phyloP scores from a whole-genome alignment of 768 basidiomycete species.

The Pholiota molesta region DNA sequence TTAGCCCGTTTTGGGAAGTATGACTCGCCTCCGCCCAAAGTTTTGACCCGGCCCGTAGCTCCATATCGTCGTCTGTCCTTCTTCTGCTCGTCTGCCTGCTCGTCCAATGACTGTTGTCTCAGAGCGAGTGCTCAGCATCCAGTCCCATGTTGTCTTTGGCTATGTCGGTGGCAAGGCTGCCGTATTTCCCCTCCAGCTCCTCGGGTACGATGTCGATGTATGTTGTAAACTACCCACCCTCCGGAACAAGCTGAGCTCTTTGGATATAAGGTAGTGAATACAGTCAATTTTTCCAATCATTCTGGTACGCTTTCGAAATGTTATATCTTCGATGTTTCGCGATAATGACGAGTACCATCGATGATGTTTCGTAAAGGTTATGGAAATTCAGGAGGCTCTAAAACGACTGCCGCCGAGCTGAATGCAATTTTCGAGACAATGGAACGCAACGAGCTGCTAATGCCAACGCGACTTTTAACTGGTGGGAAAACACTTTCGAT shows the following conservation, averaged over 20 bases:
- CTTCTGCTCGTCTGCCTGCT: background rate
- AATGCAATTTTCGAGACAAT: conserved; percentile 71
- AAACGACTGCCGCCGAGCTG: conserved; percentile 79
- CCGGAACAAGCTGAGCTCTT: conserved; percentile 16
- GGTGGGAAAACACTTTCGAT: conserved; percentile 41
- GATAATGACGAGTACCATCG: background rate
- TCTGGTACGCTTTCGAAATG: conserved; percentile 51
- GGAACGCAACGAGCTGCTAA: conserved; percentile 75
- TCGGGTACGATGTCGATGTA: conserved; percentile 97
- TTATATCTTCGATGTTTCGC: conserved; percentile 15
- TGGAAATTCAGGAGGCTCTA: conserved; percentile 77
- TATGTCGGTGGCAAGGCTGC: conserved; percentile 91
- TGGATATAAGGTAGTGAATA: conserved; percentile 71
- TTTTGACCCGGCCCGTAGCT: background rate
- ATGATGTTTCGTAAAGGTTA: conserved; percentile 59
- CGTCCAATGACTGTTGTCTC: conserved; percentile 8
- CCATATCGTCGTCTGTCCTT: background rate
- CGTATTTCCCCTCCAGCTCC: conserved; percentile 75
- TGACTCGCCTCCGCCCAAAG: conserved; percentile 5
- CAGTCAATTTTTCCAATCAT: conserved; percentile 95
- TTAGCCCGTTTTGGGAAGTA: conserved; percentile 14
- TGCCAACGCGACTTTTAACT: conserved; percentile 76
- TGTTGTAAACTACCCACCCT: conserved; percentile 26
- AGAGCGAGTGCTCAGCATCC: conserved; percentile 82
- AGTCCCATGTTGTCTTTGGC: conserved; percentile 92